phyloP scores from a whole-genome alignment of 108 stramenopile species.

The Nitzschia sp. region DNA sequence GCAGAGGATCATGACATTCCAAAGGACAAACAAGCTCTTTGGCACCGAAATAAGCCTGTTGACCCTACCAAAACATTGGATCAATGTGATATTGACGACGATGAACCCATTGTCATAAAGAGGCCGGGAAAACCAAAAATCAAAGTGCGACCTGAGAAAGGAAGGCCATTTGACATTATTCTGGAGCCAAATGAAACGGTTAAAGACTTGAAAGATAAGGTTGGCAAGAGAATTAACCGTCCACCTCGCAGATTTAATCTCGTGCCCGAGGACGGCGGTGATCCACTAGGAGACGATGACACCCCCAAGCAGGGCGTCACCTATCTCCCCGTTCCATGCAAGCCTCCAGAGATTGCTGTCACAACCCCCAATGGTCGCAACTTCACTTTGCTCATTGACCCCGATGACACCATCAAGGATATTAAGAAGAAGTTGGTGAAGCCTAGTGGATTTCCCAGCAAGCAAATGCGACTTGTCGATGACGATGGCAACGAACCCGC shows the following conservation, averaged over 20 bases:
- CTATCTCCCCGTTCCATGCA: neutral
- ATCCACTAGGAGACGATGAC: neutral
- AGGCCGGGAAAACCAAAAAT: slow-evolving; percentile 4
- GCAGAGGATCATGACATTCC: slow-evolving; percentile 13
- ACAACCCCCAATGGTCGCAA: slow-evolving; percentile 27
- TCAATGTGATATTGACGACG: neutral
- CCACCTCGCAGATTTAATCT: slow-evolving; percentile 11
- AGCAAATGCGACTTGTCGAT: slow-evolving; percentile 7
- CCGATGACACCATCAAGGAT: slow-evolving; percentile 20
- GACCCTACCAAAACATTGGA: neutral
- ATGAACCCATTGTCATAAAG: neutral
- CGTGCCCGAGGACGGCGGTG: neutral
- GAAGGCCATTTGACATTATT: slow-evolving; percentile 8
- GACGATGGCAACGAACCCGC: slow-evolving; percentile 10
- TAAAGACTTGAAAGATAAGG: slow-evolving; percentile 12
- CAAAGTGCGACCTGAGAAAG: slow-evolving; percentile 15
- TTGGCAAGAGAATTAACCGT: slow-evolving; percentile 4
- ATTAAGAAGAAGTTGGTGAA: slow-evolving; percentile 25
- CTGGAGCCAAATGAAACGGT: slow-evolving; percentile 31
- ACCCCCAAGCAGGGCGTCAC: neutral
- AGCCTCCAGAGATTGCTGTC: slow-evolving; percentile 16
- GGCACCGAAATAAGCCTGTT: neutral
- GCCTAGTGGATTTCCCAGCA: slow-evolving; percentile 18
- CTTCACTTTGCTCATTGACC: slow-evolving; percentile 17
- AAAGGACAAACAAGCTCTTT: neutral